A percentile compares a stretch with the other conserved stretches of the same genome.
Evolutionary conservation across 2,329 filamentous ascomycete genomes (phyloP).

Genomic region (Mycosphaerelloides madeirae): DNA sequence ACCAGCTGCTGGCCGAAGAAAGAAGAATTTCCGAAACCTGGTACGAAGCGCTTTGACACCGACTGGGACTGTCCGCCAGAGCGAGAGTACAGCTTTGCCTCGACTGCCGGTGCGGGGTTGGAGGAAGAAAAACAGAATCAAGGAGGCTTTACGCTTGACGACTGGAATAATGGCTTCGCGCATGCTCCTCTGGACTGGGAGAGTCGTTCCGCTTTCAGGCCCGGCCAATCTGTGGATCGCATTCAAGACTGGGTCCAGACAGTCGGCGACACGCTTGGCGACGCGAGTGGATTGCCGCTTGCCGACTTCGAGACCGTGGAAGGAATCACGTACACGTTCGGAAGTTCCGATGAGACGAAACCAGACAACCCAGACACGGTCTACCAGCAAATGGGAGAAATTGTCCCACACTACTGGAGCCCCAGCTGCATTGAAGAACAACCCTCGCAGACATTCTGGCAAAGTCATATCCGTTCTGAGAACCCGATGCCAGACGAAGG

Average conservation of each 20-base stretch:
- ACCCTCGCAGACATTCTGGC: conserved; percentile 27
- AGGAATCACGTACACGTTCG: conserved; percentile 16
- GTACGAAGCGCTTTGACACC: conserved; percentile 17
- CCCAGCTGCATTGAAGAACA: conserved; percentile 19
- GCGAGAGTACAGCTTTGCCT: conserved; percentile 1
- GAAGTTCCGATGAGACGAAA: conserved; percentile 2
- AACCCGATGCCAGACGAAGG: conserved; percentile 23
- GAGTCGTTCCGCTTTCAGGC: conserved; percentile 27
- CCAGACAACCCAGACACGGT: neutral
- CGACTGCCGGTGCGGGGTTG: conserved; percentile 19
- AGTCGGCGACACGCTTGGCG: conserved; percentile 7
- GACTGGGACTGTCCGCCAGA: conserved; percentile 1
- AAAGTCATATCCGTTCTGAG: conserved; percentile 18
- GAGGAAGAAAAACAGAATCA: conserved; percentile 11
- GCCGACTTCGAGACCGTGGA: conserved; percentile 12
- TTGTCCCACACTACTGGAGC: conserved; percentile 32
- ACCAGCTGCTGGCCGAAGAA: conserved; percentile 10
- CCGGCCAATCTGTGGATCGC: conserved; percentile 19
- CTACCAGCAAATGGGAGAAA: conserved; percentile 18
- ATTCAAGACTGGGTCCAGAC: conserved; percentile 28
- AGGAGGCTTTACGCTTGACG: conserved; percentile 19
- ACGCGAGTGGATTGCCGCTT: conserved; percentile 3
- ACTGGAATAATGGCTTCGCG: conserved; percentile 45
- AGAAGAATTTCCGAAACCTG: conserved; percentile 16
- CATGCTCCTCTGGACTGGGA: conserved; percentile 48